Base-by-base conservation (phyloP, 306 rosid species). In the Dryas octopetala region DNA sequence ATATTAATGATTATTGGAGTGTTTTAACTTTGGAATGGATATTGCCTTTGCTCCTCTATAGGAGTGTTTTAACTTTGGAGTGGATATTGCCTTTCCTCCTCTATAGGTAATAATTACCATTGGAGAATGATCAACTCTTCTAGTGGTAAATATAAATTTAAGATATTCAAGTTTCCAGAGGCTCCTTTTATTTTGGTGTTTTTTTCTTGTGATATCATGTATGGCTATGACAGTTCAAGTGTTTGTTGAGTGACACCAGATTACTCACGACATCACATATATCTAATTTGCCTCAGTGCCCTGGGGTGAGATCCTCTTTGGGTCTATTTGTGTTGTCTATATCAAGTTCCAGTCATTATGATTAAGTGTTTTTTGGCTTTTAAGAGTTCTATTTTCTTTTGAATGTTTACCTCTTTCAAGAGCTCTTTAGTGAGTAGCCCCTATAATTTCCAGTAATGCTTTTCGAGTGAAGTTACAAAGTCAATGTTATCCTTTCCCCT, bases 11-110 rank as follows among this genome's bases (percentile, higher is more conserved):
- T 77, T 17, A 52, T 26, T 47, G 64, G 82, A 79, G 80, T 55
- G 62, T 65, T 77, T 71, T 76, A 80, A 46, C 73, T 82, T 84
- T 83, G 84, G 84, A 64, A 62, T 55, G 73, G 57, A 63, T 54
- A 66, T 74, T 75, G 83, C 83, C 62, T 71, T 73, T 73, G 62
- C 49, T 72, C 58, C 81, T 76, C 70, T 48, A 62, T 79, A 66
- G 69, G 68, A 79, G 80, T 55, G 62, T 65, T 77, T 71, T 76
- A 80, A 46, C 73, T 82, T 84, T 83, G 84, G 84, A 64, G 62
- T 55, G 73, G 57, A 63, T 54, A 66, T 74, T 75, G 83, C 83
- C 62, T 71, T 73, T 73, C 59, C 49, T 72, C 53, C 81, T 76
- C 70, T 48, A 62, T 79, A 66, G 69, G 68, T 76, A 64, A 53